Evolutionary conservation across 2,329 filamentous ascomycete genomes (phyloP), one percentile per base, ranked within the genome.

Genomic region (Colletotrichum limetticola): DNA sequence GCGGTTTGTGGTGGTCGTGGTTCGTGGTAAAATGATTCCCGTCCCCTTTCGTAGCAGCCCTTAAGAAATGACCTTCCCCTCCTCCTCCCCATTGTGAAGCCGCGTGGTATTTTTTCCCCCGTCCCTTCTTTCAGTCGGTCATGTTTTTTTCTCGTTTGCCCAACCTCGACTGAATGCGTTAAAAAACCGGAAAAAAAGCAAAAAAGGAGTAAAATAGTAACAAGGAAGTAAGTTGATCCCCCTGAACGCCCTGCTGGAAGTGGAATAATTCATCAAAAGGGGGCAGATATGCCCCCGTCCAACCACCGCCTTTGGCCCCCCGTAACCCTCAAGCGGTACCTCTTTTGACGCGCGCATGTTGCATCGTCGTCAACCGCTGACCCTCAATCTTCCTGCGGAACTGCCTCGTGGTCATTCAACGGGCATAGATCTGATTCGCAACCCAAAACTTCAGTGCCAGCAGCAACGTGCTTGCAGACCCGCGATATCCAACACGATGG

Each of bases 221-320:
- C 52, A 55, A 74, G 66, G 53, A 35, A 63, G 42, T 49, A 49
- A 49, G 42, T 49, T 49, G 53, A 14, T 26, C 59, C 62, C 71
- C 71, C 71, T 37, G 62, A 71, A 71, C 71, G 71, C 71, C 71
- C 60, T 73, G 71, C 71, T 73, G 35, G 30, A 70, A 71, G 60
- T 70, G 46, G 32, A 70, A 73, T 9, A n/a, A n/a, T 66, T 73
- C 72, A 68, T 74, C 60, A 74, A 71, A 68, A 61, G 42, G 37
- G 37, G 56, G 60, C 60, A 62, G 53, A 72, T 19, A 62, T 70
- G 35, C 46, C 66, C 71, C 60, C 71, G 61, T 57, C 52, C 49
- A 22, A 24, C 62, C 62, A 19, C 62, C 62, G 9, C 53, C 35
- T 24, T 53, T 35, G 32, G 11, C n/a, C 61, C 70, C 69, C 60